These are phyloP conservation scores for Entonaema liquescens DNA, from an alignment of 495 filamentous ascomycete genomes.

Conservation along the genomic window DNA sequence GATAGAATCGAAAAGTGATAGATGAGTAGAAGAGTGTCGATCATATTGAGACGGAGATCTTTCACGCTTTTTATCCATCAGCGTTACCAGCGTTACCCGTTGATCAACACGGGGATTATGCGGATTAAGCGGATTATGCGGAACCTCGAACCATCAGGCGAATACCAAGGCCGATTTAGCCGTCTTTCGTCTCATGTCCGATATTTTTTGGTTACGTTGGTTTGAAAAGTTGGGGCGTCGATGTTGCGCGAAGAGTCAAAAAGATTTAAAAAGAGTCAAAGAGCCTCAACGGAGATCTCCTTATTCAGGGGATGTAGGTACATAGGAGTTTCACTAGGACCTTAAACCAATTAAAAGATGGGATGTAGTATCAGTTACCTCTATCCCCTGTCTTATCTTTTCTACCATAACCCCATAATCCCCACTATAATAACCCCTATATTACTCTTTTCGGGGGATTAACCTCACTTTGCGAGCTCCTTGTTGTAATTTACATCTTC, in stretches of 20 bases:
- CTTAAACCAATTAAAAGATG: constrained; percentile 31
- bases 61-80: constrained; percentile 28
- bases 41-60: constrained; percentile 31
- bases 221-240: background rate
- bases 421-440: constrained; percentile 29
- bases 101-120: constrained; percentile 8
- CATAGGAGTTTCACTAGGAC: constrained; percentile 44
- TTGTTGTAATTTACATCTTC: background rate
- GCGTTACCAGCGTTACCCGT: background rate
- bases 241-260: constrained; percentile 5
- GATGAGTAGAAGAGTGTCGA: constrained; percentile 31
- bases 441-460: background rate
- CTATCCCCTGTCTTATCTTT: constrained; percentile 25
- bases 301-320: constrained; percentile 27
- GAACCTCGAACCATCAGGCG: constrained; percentile 9
- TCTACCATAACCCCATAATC: background rate
- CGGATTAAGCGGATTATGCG: constrained; percentile 6
- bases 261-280: too few species aligned
- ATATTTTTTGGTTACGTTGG: constrained; percentile 14
- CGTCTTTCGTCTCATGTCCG: constrained; percentile 36
- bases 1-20: constrained; percentile 24
- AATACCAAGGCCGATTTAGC: constrained; percentile 9
- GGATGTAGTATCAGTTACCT: constrained; percentile 36
- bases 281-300: constrained; percentile 40
- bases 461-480: background rate